A percentile compares a stretch with the other conserved stretches of the same genome.
phyloP scores from a whole-genome alignment of 805 yeast genomes.

The Metschnikowia gruessii region DNA sequence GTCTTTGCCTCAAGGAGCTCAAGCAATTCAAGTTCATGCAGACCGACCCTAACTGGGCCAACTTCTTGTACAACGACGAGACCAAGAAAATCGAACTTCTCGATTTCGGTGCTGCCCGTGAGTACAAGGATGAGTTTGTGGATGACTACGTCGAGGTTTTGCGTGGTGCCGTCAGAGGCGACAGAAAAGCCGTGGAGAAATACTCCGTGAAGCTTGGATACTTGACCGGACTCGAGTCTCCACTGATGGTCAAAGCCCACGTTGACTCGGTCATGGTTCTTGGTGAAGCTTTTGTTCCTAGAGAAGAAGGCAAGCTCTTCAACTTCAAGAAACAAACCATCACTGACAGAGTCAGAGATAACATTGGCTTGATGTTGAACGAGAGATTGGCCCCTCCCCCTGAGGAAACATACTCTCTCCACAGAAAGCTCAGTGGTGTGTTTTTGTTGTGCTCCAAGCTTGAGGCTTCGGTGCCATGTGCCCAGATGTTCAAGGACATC shows the following conservation, averaged over 20 bases:
- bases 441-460: conserved; percentile 84
- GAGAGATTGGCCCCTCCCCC: conserved; percentile 97
- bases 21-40: conserved; percentile 89
- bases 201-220: conserved; percentile 78
- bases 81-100: conserved; percentile 76
- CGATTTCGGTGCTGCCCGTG: conserved; percentile 95
- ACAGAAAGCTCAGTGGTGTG: conserved; percentile 92
- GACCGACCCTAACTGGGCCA: conserved; percentile 99
- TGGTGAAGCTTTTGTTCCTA: conserved; percentile 84
- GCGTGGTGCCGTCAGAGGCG: conserved; percentile 69
- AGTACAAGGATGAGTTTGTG: conserved; percentile 66
- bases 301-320: conserved; percentile 51
- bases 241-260: conserved; percentile 87
- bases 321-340: conserved; percentile 85
- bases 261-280: conserved; percentile 84
- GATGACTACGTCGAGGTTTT: conserved; percentile 65
- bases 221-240: conserved; percentile 86
- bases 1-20: conserved; percentile 81
- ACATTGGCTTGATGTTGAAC: conserved; percentile 83
- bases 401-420: conserved; percentile 95
- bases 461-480: conserved; percentile 79
- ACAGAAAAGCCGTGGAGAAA: conserved; percentile 59
- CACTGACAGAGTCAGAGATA: conserved; percentile 86
- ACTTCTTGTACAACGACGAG: conserved; percentile 76
- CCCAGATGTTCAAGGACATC: conserved; percentile 69